Conservation (phyloP, 2,329 filamentous ascomycete genomes). For the Cladosporium sp. region DNA sequence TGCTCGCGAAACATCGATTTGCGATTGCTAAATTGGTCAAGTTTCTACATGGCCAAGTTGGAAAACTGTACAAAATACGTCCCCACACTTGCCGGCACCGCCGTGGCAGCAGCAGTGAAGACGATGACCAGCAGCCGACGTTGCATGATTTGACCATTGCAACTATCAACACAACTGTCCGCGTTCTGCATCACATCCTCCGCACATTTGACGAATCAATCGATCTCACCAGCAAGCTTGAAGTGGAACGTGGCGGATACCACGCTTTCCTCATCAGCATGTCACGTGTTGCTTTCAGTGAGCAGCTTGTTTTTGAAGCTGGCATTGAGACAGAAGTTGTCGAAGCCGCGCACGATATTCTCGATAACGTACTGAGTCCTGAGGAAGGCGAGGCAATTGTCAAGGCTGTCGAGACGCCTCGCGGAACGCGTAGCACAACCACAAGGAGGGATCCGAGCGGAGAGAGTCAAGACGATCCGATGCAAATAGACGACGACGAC, state of each 20-base stretch:
- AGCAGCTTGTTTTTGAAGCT: constrained; percentile 74
- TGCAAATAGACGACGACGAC: constrained; percentile 16
- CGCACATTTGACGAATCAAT: constrained; percentile 59
- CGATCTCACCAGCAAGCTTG: constrained; percentile 71
- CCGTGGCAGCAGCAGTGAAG: constrained; percentile 20
- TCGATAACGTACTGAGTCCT: constrained; percentile 79
- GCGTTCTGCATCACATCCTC: constrained; percentile 63
- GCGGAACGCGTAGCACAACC: constrained; percentile 26
- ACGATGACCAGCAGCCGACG: constrained; percentile 26
- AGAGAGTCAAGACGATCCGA: constrained; percentile 16
- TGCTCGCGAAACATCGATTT: constrained; percentile 68
- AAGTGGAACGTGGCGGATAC: constrained; percentile 67
- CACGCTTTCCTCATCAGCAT: constrained; percentile 83
- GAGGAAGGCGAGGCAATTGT: constrained; percentile 69
- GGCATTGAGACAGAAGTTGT: constrained; percentile 76
- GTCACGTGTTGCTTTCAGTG: constrained; percentile 81
- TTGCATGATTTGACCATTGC: constrained; percentile 46
- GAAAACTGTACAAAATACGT: constrained; percentile 53
- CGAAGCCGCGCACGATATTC: constrained; percentile 76
- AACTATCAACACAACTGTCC: constrained; percentile 61
- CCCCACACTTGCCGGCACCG: constrained; percentile 2
- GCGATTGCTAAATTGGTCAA: constrained; percentile 75
- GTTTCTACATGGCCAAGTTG: constrained; percentile 73
- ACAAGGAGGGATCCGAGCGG: constrained; percentile 11
- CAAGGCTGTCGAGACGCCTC: constrained; percentile 46